These are phyloP conservation scores for Mucor circinelloides DNA, from an alignment of 371 early-diverging fungal genomes.

Conservation along the genomic window DNA sequence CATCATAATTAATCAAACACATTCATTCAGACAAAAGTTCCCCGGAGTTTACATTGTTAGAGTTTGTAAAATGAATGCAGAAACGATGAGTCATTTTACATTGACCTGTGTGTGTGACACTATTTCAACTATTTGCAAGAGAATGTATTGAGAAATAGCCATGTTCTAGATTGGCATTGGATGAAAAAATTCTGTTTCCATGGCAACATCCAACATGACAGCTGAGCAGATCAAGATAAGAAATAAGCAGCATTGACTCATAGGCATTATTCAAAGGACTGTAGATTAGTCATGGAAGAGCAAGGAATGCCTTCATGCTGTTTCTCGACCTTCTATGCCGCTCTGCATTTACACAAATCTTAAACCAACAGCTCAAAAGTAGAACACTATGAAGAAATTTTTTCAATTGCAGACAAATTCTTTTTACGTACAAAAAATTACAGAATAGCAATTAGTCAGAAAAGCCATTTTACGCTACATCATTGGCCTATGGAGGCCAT, in stretches of 20 bases:
- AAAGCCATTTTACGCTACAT: background rate
- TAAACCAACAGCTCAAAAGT: background rate
- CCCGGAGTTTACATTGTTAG: background rate
- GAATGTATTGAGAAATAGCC: background rate
- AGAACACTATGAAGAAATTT: background rate
- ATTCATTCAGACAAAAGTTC: background rate
- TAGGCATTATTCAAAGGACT: background rate
- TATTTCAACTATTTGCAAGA: background rate
- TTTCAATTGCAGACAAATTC: constrained; percentile 4
- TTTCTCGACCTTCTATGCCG: background rate
- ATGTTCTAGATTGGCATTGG: background rate
- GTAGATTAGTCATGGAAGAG: background rate
- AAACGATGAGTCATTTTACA: background rate
- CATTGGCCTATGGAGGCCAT: background rate
- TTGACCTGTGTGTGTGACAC: background rate
- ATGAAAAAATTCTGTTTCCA: background rate
- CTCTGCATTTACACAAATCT: background rate
- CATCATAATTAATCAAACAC: background rate
- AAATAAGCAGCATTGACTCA: background rate
- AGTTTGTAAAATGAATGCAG: background rate
- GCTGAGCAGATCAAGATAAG: background rate
- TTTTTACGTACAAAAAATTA: constrained; percentile 12
- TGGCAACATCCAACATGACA: background rate
- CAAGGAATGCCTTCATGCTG: background rate
- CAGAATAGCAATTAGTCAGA: background rate